phyloP scores from a whole-genome alignment of 495 filamentous ascomycete genomes.

The Aspergillus incahuasiensis region DNA sequence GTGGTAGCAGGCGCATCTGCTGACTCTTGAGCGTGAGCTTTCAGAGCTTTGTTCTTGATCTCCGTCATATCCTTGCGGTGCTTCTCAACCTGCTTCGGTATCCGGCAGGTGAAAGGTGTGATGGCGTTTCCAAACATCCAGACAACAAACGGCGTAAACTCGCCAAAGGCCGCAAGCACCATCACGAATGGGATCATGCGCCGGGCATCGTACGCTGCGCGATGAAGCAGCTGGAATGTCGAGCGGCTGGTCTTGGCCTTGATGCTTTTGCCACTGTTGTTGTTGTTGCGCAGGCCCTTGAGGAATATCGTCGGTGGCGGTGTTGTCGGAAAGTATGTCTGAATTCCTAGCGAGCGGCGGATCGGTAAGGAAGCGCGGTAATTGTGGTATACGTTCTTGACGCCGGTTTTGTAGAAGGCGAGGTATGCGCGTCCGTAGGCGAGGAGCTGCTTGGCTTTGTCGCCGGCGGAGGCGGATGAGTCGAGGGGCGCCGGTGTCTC shows the following conservation, averaged over 20 bases:
- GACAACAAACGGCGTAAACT: conserved; percentile 76
- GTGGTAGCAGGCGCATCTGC: conserved; percentile 8
- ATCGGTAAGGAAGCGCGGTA: conserved; percentile 39
- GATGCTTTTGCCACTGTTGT: not conserved
- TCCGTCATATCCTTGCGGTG: conserved; percentile 47
- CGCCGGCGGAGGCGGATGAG: conserved; percentile 16
- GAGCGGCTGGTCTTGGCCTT: conserved; percentile 42
- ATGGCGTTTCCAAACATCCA: conserved; percentile 60
- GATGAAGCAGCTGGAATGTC: conserved; percentile 61
- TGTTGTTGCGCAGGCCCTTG: no score
- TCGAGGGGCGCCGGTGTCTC: conserved; percentile 21
- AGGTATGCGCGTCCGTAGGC: conserved; percentile 44
- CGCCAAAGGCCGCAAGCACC: conserved; percentile 70
- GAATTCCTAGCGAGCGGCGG: conserved; percentile 27
- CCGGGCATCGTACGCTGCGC: conserved; percentile 61
- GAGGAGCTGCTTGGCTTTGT: conserved; percentile 37
- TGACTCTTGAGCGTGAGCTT: conserved; percentile 12
- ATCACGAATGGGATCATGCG: conserved; percentile 73
- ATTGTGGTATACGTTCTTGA: conserved; percentile 62
- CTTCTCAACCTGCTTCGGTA: conserved; percentile 66
- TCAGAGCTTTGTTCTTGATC: conserved; percentile 30
- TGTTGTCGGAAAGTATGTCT: conserved; percentile 31
- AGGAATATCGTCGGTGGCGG: conserved; percentile 23
- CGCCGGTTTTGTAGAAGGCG: conserved; percentile 82
- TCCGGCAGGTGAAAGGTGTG: conserved; percentile 74